Evolutionary conservation across 2,329 filamentous ascomycete species (phyloP).

Genomic region (Aspergillus unguis): DNA sequence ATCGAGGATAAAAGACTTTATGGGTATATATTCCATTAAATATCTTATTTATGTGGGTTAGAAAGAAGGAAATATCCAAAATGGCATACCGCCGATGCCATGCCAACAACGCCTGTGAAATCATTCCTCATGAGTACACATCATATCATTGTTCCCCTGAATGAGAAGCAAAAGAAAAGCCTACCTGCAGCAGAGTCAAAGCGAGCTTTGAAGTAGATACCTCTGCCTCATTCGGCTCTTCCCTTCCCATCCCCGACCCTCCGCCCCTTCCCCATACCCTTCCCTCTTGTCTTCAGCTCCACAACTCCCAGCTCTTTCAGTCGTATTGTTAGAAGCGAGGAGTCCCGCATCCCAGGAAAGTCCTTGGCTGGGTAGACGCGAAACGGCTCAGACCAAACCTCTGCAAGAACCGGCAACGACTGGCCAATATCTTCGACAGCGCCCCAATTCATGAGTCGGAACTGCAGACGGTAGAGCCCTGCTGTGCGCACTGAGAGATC

Average conservation of each 20-base stretch:
- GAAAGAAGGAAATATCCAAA: no score
- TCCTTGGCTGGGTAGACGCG: constrained; percentile 44
- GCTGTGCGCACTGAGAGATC: constrained; percentile 47
- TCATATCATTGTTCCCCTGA: no score
- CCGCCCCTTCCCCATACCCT: constrained; percentile 34
- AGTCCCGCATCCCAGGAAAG: constrained; percentile 44
- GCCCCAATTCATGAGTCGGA: constrained; percentile 45
- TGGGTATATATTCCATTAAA: no score
- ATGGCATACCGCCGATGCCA: no score
- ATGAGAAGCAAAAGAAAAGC: no score
- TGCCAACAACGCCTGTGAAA: no score
- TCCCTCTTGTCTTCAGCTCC: constrained; percentile 41
- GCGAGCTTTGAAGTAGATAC: no score
- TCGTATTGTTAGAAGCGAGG: constrained; percentile 36
- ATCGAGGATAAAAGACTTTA: no score
- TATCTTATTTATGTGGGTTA: no score
- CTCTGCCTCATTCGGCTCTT: neutral
- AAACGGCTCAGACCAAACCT: constrained; percentile 42
- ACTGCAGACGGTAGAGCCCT: constrained; percentile 45
- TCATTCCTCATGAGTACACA: no score
- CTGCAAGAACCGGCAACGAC: constrained; percentile 38
- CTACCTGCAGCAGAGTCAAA: no score
- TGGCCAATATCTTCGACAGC: constrained; percentile 33
- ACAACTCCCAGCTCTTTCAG: constrained; percentile 42
- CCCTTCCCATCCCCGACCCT: constrained; percentile 9